Evolutionary conservation across 192 early-diverging fungal species (phyloP), one percentile per base, ranked within the genome.

Genomic region (Chytriomyces sp.): DNA sequence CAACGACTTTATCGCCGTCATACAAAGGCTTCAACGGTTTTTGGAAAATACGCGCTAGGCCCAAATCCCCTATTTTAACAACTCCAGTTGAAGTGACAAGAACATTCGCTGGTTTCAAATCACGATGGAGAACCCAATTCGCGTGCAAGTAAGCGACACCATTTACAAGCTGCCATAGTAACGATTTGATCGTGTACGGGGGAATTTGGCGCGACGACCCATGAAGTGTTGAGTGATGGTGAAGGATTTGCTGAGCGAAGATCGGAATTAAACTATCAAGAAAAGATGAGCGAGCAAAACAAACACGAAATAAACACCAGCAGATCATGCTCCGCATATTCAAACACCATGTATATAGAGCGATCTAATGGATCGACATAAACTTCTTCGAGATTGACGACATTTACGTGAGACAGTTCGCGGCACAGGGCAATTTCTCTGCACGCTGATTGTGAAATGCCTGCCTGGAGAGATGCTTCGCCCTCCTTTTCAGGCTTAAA

Each of bases 401-500:
- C 88, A 82, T 98, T 98, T 70, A 93, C 92, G 66, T 98, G 95
- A 50, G 85, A 85, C 48, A 98, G 86, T 78, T 98, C 96, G 43
- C 94, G 88, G 68, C 96, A 97, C 49, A 98, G 84, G 84, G 93
- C 91, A 35, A 98, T 97, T 79, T 98, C 96, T 77, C 96, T 84
- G 66, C 92, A 94, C 8, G 96, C 96, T 5, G 94, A 95, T 75
- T 98, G 96, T 10, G 95, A 96, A 60, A 98, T 94, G 18, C 95
- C 96, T 13, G 88, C 89, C 64, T 87, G 85, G 1, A 87, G 84
- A 24, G 87, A 80, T 0, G 84, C 86, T 77, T 96, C 96, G 53
- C 94, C 95, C 75, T 96, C 96, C 71, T 94, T 93, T 71, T 98
- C 96, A 7, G 95, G 94, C 75, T 98, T 98, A 80, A 98, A 98